Percentiles rank a stretch among this genome's conserved stretches.
phyloP scores from a whole-genome alignment of 441 rosid species.

The Geranium incanum region DNA sequence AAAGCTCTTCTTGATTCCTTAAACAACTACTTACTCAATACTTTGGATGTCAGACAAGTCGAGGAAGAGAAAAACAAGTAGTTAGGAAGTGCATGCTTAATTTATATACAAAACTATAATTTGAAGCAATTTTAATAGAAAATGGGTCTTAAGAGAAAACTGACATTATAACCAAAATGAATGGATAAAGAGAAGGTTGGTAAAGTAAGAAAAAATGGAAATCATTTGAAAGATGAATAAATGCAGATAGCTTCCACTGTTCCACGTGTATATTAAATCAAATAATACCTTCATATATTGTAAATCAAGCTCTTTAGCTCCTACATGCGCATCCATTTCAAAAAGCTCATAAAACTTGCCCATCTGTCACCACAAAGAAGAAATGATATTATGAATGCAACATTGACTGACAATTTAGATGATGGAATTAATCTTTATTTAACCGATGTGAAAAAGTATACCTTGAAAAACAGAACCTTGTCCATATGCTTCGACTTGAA shows the following conservation, averaged over 20 bases:
- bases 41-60: background rate
- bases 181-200: constrained; percentile 2
- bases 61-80: background rate
- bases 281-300: constrained; percentile 92
- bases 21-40: background rate
- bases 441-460: constrained; percentile 21
- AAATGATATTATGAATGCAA: constrained; percentile 15
- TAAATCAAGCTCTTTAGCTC: constrained; percentile 86
- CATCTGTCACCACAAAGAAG: constrained; percentile 51
- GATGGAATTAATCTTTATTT: constrained; percentile 13
- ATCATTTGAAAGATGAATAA: constrained; percentile 9
- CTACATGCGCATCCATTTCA: constrained; percentile 99
- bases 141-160: background rate
- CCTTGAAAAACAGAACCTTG: constrained; percentile 98
- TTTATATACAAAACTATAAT: background rate
- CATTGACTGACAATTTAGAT: constrained; percentile 8
- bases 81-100: background rate
- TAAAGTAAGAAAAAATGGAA: constrained; percentile 12
- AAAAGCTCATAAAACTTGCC: constrained; percentile 98
- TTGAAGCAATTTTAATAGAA: background rate
- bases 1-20: background rate
- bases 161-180: background rate
- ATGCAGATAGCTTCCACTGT: constrained; percentile 4
- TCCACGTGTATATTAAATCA: constrained; percentile 15
- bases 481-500: constrained; percentile 98